Base-by-base conservation (phyloP, 495 filamentous ascomycete genomes). In the Aspergillus diversus region DNA sequence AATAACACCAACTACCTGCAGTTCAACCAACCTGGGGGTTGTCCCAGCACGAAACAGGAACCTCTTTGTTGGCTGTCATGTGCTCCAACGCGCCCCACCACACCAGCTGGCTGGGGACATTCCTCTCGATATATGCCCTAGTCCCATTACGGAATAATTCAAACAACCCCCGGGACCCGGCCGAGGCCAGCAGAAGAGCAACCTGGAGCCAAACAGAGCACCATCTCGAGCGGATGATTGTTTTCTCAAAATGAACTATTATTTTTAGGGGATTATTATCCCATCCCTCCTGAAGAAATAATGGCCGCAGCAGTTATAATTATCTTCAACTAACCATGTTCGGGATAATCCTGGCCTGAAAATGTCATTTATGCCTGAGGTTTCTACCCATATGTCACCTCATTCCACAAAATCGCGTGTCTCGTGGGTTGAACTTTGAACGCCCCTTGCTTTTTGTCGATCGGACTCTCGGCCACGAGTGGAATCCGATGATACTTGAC, bases 381-480 rank as follows among this genome's bases (percentile, higher is more conserved):
- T 27, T 27, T 27, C 1, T 27, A 27, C 21, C 21, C 21, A 2
- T 2, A 27, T 27, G 21, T 27, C 21, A 2, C 21, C 21, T 27
- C 21, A 27, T 43, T 43, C n/a, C 39, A 43, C n/a, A 15, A 11
- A 7, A 39, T 39, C 37, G 37, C 8, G 39, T 43, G 39, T 43
- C 39, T 6, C 39, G n/a, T 43, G 5, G 39, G 0, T 43, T 43
- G 11, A 4, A 11, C 39, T 15, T 7, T 50, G 16, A 50, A 17
- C 16, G 9, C 11, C 47, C 47, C 21, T 21, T 50, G n/a, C 21
- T 50, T 21, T 6, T 1, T 21, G 16, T 50, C 16, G 47, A 50
- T 50, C 47, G 47, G 47, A 50, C 47, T 31, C 17, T 50, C 16
- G 47, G 47, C 46, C 8, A 17, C 16, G 27, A 50, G 47, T 50